phyloP scores from a whole-genome alignment of 768 basidiomycete species.

The Hirschioporus abietinus region DNA sequence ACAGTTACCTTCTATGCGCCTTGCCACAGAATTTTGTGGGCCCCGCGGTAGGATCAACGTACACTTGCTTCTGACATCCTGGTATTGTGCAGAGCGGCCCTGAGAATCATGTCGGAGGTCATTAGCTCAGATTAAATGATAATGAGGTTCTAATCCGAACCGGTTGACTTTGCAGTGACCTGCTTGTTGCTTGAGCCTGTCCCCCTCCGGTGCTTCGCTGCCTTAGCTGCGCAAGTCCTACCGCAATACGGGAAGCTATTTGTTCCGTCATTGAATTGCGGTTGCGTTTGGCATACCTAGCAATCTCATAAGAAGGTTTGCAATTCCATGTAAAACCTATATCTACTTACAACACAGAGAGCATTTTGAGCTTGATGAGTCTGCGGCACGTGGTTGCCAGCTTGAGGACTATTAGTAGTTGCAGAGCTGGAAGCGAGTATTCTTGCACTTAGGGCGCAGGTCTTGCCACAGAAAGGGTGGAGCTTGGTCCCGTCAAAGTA shows the following conservation, averaged over 20 bases:
- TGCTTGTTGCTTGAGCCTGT: conserved; percentile 3
- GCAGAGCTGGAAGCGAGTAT: conserved; percentile 9
- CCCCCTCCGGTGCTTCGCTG: neutral
- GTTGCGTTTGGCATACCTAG: conserved; percentile 50
- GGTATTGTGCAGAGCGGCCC: conserved; percentile 39
- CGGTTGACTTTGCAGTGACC: neutral
- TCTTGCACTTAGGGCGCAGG: conserved; percentile 43
- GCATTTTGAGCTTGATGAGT: neutral
- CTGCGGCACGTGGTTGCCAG: neutral
- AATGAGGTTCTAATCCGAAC: neutral
- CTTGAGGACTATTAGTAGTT: conserved; percentile 1
- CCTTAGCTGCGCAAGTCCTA: conserved; percentile 28
- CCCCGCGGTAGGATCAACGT: conserved; percentile 34
- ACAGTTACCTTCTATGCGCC: conserved; percentile 45
- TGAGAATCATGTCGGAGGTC: neutral
- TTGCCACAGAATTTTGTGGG: conserved; percentile 44
- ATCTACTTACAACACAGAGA: neutral
- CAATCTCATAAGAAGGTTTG: neutral
- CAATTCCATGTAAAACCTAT: neutral
- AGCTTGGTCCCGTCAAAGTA: conserved; percentile 49
- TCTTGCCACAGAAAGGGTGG: conserved; percentile 56
- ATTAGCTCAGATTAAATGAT: neutral
- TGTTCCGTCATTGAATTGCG: conserved; percentile 50
- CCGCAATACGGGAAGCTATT: conserved; percentile 44
- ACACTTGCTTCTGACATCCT: conserved; percentile 42